Evolutionary conservation across 129 eudicot genomes (phyloP), one percentile per base, ranked within the genome.

Genomic region (Lactuca sativa): DNA sequence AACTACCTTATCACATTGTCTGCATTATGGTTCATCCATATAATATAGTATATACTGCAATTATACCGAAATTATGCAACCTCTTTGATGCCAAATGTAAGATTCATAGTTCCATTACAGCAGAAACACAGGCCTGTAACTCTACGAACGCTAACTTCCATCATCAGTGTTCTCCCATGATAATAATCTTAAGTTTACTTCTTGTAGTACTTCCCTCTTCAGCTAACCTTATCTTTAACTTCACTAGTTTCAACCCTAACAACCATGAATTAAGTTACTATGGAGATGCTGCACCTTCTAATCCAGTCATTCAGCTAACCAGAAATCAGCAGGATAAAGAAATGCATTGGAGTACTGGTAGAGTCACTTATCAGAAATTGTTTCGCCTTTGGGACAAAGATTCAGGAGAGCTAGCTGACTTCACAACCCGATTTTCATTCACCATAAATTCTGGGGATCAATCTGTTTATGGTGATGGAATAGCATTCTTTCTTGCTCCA

Each of bases 231-330:
- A 48, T 31, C 55, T 75, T 67, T 37, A 58, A 67, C 32, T 59
- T 57, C 66, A 60, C 74, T 13, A 13, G 67, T 58, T 66, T 75
- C 36, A 67, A 18, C 21, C 74, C 80, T 5, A 66, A 67, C 60
- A 59, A 17, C 25, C 65, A 7, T 25, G 69, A 58, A 10, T 34
- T 75, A 47, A 48, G 4, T 21, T 75, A 75, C 61, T 21, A 67
- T 10, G 69, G 41, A 48, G 74, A 75, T 67, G 74, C 80, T 48
- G 16, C 80, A 66, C 59, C 74, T 66, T 58, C 80, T 25, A 64
- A 49, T 58, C 62, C 54, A 14, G 80, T 32, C 10, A 75, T 75
- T 63, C 80, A 75, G 25, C 65, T 75, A 14, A 75, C 80, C 17
- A 48, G 55, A 31, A 75, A 67, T 44, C 74, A 75, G 51, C 67